phyloP scores from a whole-genome alignment of 768 basidiomycete genomes.

The Auriscalpium microsporum region DNA sequence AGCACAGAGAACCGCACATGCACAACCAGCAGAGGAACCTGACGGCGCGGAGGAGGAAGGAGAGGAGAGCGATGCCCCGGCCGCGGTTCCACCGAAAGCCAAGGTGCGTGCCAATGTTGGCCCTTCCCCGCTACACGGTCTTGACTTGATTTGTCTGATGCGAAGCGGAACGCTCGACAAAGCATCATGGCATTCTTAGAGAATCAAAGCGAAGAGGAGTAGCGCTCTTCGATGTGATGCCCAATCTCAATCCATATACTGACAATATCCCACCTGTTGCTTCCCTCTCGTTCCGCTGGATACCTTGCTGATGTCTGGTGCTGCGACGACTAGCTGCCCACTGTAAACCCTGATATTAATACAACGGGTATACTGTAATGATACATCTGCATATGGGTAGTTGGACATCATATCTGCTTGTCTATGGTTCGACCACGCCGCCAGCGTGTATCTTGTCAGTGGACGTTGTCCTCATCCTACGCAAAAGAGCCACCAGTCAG shows the following conservation, averaged over 20 bases:
- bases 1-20: constrained; percentile 9
- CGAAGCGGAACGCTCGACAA: constrained; percentile 37
- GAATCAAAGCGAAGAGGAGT: constrained; percentile 66
- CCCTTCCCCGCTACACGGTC: not conserved
- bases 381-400: too few species aligned
- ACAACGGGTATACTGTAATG: too few species aligned
- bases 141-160: not conserved
- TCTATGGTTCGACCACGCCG: too few species aligned
- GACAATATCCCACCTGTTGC: not conserved
- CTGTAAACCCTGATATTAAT: too few species aligned
- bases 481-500: too few species aligned
- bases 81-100: not conserved
- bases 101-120: not conserved
- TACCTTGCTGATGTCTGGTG: not conserved
- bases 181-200: constrained; percentile 67
- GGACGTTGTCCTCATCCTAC: too few species aligned
- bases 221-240: constrained; percentile 7
- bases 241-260: not conserved
- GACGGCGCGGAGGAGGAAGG: constrained; percentile 26
- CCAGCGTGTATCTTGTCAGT: too few species aligned
- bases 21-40: constrained; percentile 9
- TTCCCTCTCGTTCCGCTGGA: too few species aligned
- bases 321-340: too few species aligned
- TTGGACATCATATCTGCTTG: too few species aligned
- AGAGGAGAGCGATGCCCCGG: constrained; percentile 23